Evolutionary conservation across 2,329 filamentous ascomycete genomes (phyloP).

Genomic region (Thielaviopsis ethacetica): DNA sequence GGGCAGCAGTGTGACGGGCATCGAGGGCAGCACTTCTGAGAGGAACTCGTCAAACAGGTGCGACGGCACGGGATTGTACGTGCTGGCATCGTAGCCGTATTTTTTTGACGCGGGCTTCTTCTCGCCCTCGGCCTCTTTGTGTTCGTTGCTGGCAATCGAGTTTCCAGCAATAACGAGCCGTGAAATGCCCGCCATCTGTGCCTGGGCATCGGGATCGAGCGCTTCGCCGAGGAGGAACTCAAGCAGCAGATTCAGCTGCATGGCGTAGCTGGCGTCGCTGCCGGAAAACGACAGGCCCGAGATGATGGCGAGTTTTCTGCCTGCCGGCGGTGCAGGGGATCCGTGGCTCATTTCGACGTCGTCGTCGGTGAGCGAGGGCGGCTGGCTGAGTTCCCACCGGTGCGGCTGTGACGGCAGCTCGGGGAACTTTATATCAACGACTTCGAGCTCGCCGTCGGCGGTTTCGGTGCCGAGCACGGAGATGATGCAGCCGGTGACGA

Average conservation of each 20-base stretch:
- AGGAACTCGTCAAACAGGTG: constrained; percentile 74
- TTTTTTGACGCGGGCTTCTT: constrained; percentile 47
- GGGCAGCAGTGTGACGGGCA: constrained; percentile 79
- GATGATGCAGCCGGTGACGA: constrained; percentile 87
- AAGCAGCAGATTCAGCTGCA: constrained; percentile 60
- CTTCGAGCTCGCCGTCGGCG: constrained; percentile 76
- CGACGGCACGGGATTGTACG: constrained; percentile 77
- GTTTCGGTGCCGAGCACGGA: constrained; percentile 95
- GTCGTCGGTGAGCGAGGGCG: constrained; percentile 19
- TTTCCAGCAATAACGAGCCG: constrained; percentile 85
- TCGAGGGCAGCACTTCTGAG: constrained; percentile 60
- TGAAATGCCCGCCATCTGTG: constrained; percentile 50
- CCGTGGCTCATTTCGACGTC: constrained; percentile 42
- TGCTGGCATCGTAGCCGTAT: constrained; percentile 81
- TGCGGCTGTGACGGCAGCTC: constrained; percentile 69
- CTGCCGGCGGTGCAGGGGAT: constrained; percentile 25
- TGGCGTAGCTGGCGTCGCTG: constrained; percentile 50
- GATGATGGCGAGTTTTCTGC: constrained; percentile 50
- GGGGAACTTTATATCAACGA: constrained; percentile 76
- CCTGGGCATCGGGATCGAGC: constrained; percentile 42
- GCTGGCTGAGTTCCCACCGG: constrained; percentile 56
- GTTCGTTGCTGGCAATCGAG: constrained; percentile 51
- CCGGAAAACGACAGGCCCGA: constrained; percentile 78
- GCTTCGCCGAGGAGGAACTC: constrained; percentile 83
- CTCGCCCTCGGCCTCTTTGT: constrained; percentile 22